These are phyloP conservation scores for Pholiota conissans DNA, from an alignment of 768 basidiomycete genomes.

Conservation along the genomic window DNA sequence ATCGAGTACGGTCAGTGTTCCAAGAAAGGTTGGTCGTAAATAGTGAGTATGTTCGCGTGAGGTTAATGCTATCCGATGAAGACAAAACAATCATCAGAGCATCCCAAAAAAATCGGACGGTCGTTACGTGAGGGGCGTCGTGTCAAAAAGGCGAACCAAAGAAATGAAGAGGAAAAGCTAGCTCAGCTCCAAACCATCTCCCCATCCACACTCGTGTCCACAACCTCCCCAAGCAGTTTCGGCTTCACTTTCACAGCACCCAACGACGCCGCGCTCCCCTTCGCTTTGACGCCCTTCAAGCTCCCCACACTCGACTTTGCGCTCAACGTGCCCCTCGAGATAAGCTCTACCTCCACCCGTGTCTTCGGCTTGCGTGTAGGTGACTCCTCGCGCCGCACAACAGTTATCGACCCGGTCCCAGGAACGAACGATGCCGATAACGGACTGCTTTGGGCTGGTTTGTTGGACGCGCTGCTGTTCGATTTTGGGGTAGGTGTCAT, in stretches of 20 bases:
- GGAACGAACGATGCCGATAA: conserved; percentile 21
- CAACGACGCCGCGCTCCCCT: conserved; percentile 4
- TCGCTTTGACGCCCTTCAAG: background rate
- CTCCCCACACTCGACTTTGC: conserved; percentile 2
- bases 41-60: no score
- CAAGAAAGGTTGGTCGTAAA: no score
- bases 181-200: conserved; percentile 17
- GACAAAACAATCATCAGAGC: no score
- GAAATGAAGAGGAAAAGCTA: background rate
- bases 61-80: no score
- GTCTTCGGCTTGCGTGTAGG: conserved; percentile 2
- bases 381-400: conserved; percentile 4
- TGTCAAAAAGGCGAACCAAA: background rate
- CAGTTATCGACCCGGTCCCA: conserved; percentile 7
- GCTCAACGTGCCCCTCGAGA: conserved; percentile 8
- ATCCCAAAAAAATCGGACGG: no score
- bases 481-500: conserved; percentile 2
- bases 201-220: conserved; percentile 35
- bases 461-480: background rate
- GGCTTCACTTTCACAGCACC: conserved; percentile 3
- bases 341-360: conserved; percentile 18
- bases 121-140: background rate
- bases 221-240: conserved; percentile 28
- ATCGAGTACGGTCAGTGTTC: no score
- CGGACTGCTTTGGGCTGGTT: conserved; percentile 17